A percentile compares a stretch with the other conserved stretches of the same genome.
Conservation (phyloP, 148 eudicot species). For the Rhododendron simsii region DNA sequence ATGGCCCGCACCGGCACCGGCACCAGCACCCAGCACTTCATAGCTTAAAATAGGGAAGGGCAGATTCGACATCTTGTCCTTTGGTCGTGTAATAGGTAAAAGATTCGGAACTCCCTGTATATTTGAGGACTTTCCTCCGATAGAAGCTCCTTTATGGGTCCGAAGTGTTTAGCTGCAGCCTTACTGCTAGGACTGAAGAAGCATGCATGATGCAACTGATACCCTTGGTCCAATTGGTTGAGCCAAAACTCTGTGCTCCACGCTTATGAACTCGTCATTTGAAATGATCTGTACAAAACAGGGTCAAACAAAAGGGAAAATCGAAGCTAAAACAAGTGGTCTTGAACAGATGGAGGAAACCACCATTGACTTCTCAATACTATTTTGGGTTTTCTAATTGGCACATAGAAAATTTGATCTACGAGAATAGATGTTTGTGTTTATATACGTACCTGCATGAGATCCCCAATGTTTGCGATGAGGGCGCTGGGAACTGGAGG, state of each 20-base stretch:
- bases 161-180: conserved; percentile 24
- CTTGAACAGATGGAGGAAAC: too few species aligned
- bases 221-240: conserved; percentile 31
- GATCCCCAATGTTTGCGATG: conserved; percentile 64
- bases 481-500: conserved; percentile 59
- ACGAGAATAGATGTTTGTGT: background rate
- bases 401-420: background rate
- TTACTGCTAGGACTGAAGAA: conserved; percentile 27
- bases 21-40: background rate
- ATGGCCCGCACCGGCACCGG: background rate
- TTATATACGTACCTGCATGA: conserved; percentile 38
- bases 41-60: conserved; percentile 12
- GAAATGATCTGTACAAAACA: conserved; percentile 29
- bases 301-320: background rate
- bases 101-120: conserved; percentile 40
- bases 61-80: background rate
- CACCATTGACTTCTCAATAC: too few species aligned
- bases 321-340: background rate
- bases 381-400: too few species aligned
- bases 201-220: conserved; percentile 46
- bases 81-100: background rate
- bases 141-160: conserved; percentile 41
- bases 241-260: conserved; percentile 49
- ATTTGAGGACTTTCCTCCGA: conserved; percentile 35
- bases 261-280: conserved; percentile 35